Evolutionary conservation across 164 flowering plant species (phyloP), one percentile per base, ranked within the genome.

Genomic region (Macadamia integrifolia): DNA sequence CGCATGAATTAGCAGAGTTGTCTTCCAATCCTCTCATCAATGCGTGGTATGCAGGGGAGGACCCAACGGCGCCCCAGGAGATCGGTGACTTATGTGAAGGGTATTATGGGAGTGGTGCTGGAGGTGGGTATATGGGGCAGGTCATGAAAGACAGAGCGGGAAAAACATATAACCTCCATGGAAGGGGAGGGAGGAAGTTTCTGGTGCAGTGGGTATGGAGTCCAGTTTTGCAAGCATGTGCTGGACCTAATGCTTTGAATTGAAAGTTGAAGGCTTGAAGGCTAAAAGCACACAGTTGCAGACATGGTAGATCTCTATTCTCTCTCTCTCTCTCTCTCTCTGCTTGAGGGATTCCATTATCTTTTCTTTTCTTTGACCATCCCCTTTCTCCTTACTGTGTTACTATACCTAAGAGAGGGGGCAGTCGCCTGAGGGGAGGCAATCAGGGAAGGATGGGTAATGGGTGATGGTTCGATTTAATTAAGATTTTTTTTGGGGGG

Each of bases 31-130:
- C 98, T 18, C 71, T 93, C 68, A 80, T 90, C 59, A 93, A 91
- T 62, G 98, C 97, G 2, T 93, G 98, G 98, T 93, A 91, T 70
- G 97, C 97, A 6, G 98, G 97, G 1, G 97, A 90, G 73, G 97
- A 91, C 48, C 97, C 97, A 32, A 87, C 89, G 50, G 95, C 96
- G 18, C 98, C 98, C 56, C 88, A 93, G 65, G 98, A 94, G 83
- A 90, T 94, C 9, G 98, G 86, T 6, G 98, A 92, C 67, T 68
- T 92, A 66, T 94, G 98, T 62, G 97, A 90, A 72, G 98, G 98
- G 61, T 48, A 92, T 71, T 94, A 94, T 70, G 98, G 98, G 32
- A 85, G 84, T 0, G 98, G 98, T 0, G 98, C 95, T 0, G 98
- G 98, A 0, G 98, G 98, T 0, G 96, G 95, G 78, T 94, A 87